These are phyloP conservation scores for Arthrobotrys musiformis DNA, from an alignment of 2,329 filamentous ascomycete species.

Conservation along the genomic window DNA sequence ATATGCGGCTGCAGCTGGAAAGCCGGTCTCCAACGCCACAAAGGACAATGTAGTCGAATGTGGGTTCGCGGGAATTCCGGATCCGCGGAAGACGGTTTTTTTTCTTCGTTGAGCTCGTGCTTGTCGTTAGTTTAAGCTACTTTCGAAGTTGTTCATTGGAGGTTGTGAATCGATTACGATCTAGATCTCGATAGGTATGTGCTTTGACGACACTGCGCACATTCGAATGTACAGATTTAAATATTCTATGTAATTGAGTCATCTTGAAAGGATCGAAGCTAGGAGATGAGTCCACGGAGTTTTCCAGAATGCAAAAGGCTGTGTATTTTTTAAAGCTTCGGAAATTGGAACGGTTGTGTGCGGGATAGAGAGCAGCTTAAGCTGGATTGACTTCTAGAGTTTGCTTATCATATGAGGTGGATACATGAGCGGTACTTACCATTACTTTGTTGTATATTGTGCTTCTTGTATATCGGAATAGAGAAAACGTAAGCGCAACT, in stretches of 20 bases:
- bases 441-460: not conserved
- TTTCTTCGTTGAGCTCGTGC: not conserved
- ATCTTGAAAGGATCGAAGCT: too few species aligned
- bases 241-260: too few species aligned
- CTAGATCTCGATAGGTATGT: not conserved
- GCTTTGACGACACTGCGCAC: not conserved
- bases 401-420: not conserved
- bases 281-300: not conserved
- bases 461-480: not conserved
- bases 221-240: too few species aligned
- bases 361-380: not conserved
- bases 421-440: not conserved
- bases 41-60: not conserved
- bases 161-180: not conserved
- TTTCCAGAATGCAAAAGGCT: not conserved
- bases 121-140: slow-evolving; percentile 21
- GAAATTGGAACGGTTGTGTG: not conserved
- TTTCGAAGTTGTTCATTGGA: slow-evolving; percentile 15
- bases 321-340: not conserved
- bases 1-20: not conserved
- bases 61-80: not conserved
- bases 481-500: not conserved
- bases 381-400: not conserved
- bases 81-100: slow-evolving; percentile 11
- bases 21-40: slow-evolving; percentile 6